These are phyloP conservation scores for Penicillium aurantiogriseum DNA, from an alignment of 2,329 filamentous ascomycete species.

Conservation along the genomic window DNA sequence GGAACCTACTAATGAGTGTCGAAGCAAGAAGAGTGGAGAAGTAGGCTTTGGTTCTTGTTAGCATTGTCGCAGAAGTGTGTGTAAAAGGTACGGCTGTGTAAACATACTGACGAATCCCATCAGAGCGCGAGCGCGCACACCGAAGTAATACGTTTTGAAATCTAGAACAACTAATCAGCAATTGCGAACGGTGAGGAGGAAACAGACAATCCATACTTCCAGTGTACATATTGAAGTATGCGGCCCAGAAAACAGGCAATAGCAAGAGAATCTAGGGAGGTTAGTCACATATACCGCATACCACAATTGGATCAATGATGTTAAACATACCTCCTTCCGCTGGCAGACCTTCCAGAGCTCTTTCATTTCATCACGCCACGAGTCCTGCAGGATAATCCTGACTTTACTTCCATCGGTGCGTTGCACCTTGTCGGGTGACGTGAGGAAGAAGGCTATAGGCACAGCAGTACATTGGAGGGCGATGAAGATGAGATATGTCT, in stretches of 20 bases:
- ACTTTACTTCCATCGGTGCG: slow-evolving; percentile 43
- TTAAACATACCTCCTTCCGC: slow-evolving; percentile 20
- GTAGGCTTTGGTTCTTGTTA: slow-evolving; percentile 26
- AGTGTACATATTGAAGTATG: slow-evolving; percentile 47
- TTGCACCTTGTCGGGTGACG: slow-evolving; percentile 45
- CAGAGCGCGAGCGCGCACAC: slow-evolving; percentile 48
- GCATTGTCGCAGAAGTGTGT: neutral
- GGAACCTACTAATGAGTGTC: slow-evolving; percentile 45
- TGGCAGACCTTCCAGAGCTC: slow-evolving; percentile 35
- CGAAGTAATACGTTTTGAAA: slow-evolving; percentile 52
- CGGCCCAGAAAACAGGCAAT: slow-evolving; percentile 47
- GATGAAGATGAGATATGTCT: slow-evolving; percentile 47
- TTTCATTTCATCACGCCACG: slow-evolving; percentile 41
- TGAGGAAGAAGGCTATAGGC: slow-evolving; percentile 42
- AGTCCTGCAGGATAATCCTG: slow-evolving; percentile 37
- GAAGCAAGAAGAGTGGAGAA: slow-evolving; percentile 47
- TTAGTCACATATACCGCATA: slow-evolving; percentile 7
- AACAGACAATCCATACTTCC: slow-evolving; percentile 28
- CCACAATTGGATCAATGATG: neutral
- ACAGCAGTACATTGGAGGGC: slow-evolving; percentile 39
- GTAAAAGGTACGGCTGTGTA: neutral
- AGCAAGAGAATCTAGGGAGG: slow-evolving; percentile 39
- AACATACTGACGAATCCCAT: slow-evolving; percentile 46
- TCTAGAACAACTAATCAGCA: slow-evolving; percentile 29
- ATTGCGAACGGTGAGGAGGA: neutral